A percentile compares a stretch with the other conserved stretches of the same genome.
These are phyloP conservation scores for Rhizodiscina lignyota DNA, from an alignment of 495 filamentous ascomycete genomes.

Conservation along the genomic window DNA sequence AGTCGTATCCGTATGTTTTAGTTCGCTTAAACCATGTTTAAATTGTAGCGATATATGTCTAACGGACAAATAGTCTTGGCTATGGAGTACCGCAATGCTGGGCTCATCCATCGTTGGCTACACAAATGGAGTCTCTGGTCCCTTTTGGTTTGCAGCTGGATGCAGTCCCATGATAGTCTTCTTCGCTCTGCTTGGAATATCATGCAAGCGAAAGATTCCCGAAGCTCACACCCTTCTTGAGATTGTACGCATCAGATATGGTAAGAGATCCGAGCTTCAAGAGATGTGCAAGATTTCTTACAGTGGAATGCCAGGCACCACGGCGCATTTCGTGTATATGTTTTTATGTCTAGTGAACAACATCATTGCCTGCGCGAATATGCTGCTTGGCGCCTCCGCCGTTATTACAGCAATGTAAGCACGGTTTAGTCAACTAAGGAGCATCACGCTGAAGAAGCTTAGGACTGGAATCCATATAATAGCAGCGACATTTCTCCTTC, in stretches of 20 bases:
- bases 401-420: slow-evolving; percentile 10
- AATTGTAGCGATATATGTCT: no score
- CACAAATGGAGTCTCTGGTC: slow-evolving; percentile 8
- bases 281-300: neutral
- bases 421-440: no score
- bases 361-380: slow-evolving; percentile 27
- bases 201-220: slow-evolving; percentile 11
- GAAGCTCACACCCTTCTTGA: slow-evolving; percentile 14
- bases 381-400: slow-evolving; percentile 28
- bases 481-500: slow-evolving; percentile 27
- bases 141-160: slow-evolving; percentile 12
- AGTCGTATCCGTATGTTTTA: slow-evolving; percentile 19
- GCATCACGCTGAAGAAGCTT: slow-evolving; percentile 20
- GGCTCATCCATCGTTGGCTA: slow-evolving; percentile 17
- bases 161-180: slow-evolving; percentile 12
- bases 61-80: slow-evolving; percentile 6
- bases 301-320: slow-evolving; percentile 7
- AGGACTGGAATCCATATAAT: slow-evolving; percentile 31
- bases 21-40: neutral
- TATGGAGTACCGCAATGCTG: slow-evolving; percentile 6
- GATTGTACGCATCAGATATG: slow-evolving; percentile 14
- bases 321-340: slow-evolving; percentile 39
- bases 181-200: slow-evolving; percentile 12
- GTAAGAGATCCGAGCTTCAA: neutral
- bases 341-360: slow-evolving; percentile 27